These are phyloP conservation scores for Hibiscus tridactylites DNA, from an alignment of 345 rosid species.

Conservation along the genomic window DNA sequence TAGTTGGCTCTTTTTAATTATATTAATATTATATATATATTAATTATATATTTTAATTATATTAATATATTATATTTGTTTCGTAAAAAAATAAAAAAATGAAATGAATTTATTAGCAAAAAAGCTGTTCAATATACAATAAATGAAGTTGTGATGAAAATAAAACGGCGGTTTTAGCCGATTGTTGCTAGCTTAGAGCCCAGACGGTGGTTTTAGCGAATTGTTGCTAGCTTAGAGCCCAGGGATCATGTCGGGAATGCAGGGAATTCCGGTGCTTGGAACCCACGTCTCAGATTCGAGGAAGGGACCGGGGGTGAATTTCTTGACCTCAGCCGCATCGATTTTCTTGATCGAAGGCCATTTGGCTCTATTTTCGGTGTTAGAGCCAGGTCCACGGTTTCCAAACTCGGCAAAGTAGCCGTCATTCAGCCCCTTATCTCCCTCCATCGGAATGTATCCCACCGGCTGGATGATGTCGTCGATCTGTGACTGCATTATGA, in stretches of 20 bases:
- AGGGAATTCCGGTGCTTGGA: neutral
- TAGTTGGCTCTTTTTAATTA: too few relatives aligned
- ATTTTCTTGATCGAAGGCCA: neutral
- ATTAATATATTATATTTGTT: too few relatives aligned
- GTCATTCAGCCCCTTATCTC: neutral
- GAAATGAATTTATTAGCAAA: too few relatives aligned
- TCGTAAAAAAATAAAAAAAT: too few relatives aligned
- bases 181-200: neutral
- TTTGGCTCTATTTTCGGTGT: neutral
- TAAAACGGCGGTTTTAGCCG: too few relatives aligned
- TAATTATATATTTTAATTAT: too few relatives aligned
- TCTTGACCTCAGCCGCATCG: neutral
- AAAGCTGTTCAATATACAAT: too few relatives aligned
- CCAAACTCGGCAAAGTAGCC: neutral
- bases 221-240: neutral
- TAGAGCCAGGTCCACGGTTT: neutral
- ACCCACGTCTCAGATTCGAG: neutral
- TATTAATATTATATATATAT: too few relatives aligned
- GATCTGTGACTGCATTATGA: neutral
- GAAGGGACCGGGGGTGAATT: neutral
- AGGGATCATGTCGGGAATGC: neutral
- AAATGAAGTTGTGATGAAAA: too few relatives aligned
- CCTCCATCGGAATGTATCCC: neutral
- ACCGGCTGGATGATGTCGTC: neutral
- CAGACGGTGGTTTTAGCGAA: neutral